Percentiles rank a stretch among this genome's conserved stretches.
These are phyloP conservation scores for Pugionium cornutum DNA, from an alignment of 345 rosid species.

Conservation along the genomic window DNA sequence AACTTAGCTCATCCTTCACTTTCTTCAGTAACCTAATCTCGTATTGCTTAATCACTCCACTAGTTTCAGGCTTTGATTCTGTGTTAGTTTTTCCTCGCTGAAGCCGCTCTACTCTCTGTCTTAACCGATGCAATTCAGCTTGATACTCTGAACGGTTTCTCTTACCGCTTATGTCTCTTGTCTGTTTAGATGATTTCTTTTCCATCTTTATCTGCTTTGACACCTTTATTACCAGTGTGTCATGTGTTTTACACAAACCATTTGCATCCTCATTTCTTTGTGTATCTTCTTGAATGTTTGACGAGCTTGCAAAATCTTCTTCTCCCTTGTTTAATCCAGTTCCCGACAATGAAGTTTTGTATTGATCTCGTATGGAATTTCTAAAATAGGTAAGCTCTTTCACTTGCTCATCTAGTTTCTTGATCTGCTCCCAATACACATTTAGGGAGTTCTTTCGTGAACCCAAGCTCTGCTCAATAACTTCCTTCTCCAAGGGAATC, in stretches of 20 bases:
- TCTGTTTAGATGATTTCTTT: conserved; percentile 42
- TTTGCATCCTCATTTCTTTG: conserved; percentile 34
- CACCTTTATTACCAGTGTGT: conserved; percentile 36
- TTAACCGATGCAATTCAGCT: conserved; percentile 26
- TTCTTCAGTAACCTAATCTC: conserved; percentile 51
- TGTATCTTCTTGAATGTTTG: conserved; percentile 65
- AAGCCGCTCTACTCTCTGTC: conserved; percentile 41
- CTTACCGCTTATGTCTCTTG: conserved; percentile 36
- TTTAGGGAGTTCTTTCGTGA: conserved; percentile 41
- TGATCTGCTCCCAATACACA: conserved; percentile 63
- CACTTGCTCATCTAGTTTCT: conserved; percentile 52
- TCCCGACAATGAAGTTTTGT: conserved; percentile 32
- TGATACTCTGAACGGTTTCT: conserved; percentile 39
- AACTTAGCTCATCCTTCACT: conserved; percentile 50
- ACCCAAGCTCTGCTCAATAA: conserved; percentile 34
- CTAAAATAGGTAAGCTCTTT: conserved; percentile 50
- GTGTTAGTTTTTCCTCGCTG: conserved; percentile 39
- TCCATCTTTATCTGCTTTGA: conserved; percentile 36
- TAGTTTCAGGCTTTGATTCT: conserved; percentile 38
- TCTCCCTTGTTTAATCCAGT: conserved; percentile 31
- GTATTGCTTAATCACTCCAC: conserved; percentile 42
- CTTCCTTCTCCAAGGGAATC: conserved; percentile 34
- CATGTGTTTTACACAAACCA: conserved; percentile 28
- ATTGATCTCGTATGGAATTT: conserved; percentile 36
- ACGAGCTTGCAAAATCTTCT: conserved; percentile 35